These are phyloP conservation scores for Penicillium psychrofluorescens DNA, from an alignment of 495 filamentous ascomycete genomes.

Conservation along the genomic window DNA sequence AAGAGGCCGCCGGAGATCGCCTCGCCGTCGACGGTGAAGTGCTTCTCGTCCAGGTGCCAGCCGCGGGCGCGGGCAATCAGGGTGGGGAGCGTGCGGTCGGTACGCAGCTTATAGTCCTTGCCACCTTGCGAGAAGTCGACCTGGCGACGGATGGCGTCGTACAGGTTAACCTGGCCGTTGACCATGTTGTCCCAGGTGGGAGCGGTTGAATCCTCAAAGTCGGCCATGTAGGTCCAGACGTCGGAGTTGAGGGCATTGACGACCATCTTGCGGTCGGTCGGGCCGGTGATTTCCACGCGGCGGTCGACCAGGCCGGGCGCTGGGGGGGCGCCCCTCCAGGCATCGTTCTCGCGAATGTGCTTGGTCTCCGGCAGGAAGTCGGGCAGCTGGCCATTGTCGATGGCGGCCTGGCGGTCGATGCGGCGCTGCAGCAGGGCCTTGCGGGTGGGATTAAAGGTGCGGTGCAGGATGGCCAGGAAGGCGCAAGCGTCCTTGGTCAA, in stretches of 20 bases:
- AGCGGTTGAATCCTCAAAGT: slow-evolving; percentile 97
- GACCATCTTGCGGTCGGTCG: slow-evolving; percentile 98
- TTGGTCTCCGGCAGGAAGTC: slow-evolving; percentile 96
- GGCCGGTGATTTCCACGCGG: slow-evolving; percentile 97
- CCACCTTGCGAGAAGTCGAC: slow-evolving; percentile 93
- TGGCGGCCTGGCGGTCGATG: slow-evolving; percentile 80
- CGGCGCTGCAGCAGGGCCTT: slow-evolving; percentile 86
- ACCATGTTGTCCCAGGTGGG: slow-evolving; percentile 99
- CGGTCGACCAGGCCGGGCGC: slow-evolving; percentile 92
- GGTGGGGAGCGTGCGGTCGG: slow-evolving; percentile 70
- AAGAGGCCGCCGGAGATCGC: slow-evolving; percentile 90
- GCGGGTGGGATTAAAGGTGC: slow-evolving; percentile 85
- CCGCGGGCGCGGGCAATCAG: slow-evolving; percentile 82
- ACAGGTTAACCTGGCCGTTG: slow-evolving; percentile 96
- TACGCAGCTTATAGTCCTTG: slow-evolving; percentile 97
- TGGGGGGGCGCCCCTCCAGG: slow-evolving; percentile 91
- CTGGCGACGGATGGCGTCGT: slow-evolving; percentile 91
- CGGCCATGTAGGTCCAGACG: slow-evolving; percentile 99
- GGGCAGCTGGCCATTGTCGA: slow-evolving; percentile 84
- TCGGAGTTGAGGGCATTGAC: slow-evolving; percentile 96
- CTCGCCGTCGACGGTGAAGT: slow-evolving; percentile 93
- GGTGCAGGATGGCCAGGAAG: slow-evolving; percentile 90
- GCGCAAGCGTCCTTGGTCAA: slow-evolving; percentile 84
- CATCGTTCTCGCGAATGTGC: slow-evolving; percentile 87
- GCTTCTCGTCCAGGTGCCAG: slow-evolving; percentile 97